These are phyloP conservation scores for Leptographium flavum DNA, from an alignment of 2,329 filamentous ascomycete genomes.

Conservation along the genomic window DNA sequence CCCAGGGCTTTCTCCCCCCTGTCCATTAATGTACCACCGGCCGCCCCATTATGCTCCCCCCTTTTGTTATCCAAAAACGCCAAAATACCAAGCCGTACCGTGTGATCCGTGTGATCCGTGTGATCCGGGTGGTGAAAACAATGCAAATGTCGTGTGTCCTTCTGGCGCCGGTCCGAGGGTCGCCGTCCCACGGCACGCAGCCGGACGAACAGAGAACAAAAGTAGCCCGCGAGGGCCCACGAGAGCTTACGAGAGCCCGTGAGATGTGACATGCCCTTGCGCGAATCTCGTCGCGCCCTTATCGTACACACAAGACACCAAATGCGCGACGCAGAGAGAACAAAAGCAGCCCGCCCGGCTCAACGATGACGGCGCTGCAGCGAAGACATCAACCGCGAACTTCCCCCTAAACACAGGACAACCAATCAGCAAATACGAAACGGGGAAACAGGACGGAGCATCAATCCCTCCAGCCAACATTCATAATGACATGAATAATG, in stretches of 20 bases:
- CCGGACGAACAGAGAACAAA: too few species aligned
- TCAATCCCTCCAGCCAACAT: slow-evolving; percentile 49
- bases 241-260: too few species aligned
- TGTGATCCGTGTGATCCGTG: too few species aligned
- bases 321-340: neutral
- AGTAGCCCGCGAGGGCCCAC: too few species aligned
- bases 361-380: slow-evolving; percentile 7
- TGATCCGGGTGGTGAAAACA: too few species aligned
- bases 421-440: slow-evolving; percentile 8
- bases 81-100: too few species aligned
- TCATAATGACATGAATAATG: slow-evolving; percentile 59
- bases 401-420: slow-evolving; percentile 10
- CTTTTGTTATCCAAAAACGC: neutral
- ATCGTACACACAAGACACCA: neutral
- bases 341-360: slow-evolving; percentile 1
- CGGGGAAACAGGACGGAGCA: neutral
- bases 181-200: too few species aligned
- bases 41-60: neutral
- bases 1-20: neutral
- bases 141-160: neutral
- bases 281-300: neutral
- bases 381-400: slow-evolving; percentile 10
- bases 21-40: neutral
- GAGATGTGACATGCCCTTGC: too few species aligned
- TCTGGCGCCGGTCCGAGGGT: too few species aligned